Conservation (phyloP, 1,284 basidiomycete genomes). For the Schizophyllum commune region DNA sequence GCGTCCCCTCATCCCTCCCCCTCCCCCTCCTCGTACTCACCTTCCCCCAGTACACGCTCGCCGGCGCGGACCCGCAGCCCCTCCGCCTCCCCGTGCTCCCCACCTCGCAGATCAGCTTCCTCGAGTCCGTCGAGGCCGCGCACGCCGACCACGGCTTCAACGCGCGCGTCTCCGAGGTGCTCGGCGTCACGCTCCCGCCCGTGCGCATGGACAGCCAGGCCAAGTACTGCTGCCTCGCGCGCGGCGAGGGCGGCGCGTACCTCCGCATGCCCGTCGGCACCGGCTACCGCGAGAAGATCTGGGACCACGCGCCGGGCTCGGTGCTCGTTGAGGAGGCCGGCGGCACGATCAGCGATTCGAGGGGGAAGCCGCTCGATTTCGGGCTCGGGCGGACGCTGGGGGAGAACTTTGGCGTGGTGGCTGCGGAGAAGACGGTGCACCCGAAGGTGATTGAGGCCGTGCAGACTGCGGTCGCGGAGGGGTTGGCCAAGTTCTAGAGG, state of each 20-base stretch:
- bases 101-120: constrained; percentile 55
- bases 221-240: constrained; percentile 85
- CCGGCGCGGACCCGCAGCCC: constrained; percentile 33
- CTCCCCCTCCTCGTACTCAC: neutral
- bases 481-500: neutral
- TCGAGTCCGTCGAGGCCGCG: constrained; percentile 91
- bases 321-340: constrained; percentile 88
- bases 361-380: constrained; percentile 79
- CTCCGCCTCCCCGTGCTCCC: constrained; percentile 40
- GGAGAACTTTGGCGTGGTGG: constrained; percentile 86
- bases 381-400: constrained; percentile 81
- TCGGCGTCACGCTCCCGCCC: constrained; percentile 61
- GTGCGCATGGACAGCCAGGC: constrained; percentile 97
- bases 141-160: constrained; percentile 88
- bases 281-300: constrained; percentile 86
- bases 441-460: constrained; percentile 69
- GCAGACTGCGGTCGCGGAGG: constrained; percentile 35
- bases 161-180: constrained; percentile 60
- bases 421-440: constrained; percentile 64
- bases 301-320: constrained; percentile 91
- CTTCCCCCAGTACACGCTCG: constrained; percentile 31
- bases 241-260: constrained; percentile 88
- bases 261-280: constrained; percentile 84
- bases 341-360: constrained; percentile 78
- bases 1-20: constrained; percentile 7